These are phyloP conservation scores for Hanseniaspora lindneri DNA, from an alignment of 805 yeast genomes.

Conservation along the genomic window DNA sequence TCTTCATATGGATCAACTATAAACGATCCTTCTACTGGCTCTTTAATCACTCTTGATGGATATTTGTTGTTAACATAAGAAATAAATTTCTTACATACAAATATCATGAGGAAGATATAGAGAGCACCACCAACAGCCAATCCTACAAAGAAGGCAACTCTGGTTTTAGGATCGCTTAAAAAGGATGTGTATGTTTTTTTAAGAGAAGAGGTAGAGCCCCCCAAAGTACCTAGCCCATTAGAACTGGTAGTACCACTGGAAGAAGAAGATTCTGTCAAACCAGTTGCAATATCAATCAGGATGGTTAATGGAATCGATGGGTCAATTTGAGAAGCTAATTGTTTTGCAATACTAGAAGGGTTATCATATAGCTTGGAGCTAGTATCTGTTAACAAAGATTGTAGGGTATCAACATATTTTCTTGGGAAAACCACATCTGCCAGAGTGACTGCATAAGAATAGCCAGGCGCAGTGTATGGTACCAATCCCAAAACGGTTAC, in stretches of 20 bases:
- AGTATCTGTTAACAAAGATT: conserved; percentile 37
- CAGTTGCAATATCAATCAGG: conserved; percentile 18
- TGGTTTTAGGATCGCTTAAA: conserved; percentile 27
- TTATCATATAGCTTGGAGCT: conserved; percentile 52
- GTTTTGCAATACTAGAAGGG: conserved; percentile 41
- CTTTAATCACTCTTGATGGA: conserved; percentile 19
- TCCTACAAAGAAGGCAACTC: conserved; percentile 75
- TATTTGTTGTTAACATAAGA: conserved; percentile 26
- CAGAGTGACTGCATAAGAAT: conserved; percentile 65
- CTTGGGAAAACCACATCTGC: conserved; percentile 79
- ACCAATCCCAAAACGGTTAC: conserved; percentile 57
- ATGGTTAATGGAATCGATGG: conserved; percentile 25
- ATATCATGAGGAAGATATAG: conserved; percentile 49
- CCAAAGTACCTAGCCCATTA: conserved; percentile 17
- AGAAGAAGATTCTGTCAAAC: conserved; percentile 21
- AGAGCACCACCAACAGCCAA: conserved; percentile 64
- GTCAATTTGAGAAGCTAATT: conserved; percentile 64
- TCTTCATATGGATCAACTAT: conserved; percentile 16
- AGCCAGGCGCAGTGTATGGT: conserved; percentile 52
- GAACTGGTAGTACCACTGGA: conserved; percentile 19
- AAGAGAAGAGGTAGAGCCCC: conserved; percentile 9
- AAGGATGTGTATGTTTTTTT: conserved; percentile 23
- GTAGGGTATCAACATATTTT: conserved; percentile 38
- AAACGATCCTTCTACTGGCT: conserved; percentile 15
- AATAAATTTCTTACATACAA: conserved; percentile 42